Conservation (phyloP, 768 basidiomycete genomes). For the Trametes elegans region DNA sequence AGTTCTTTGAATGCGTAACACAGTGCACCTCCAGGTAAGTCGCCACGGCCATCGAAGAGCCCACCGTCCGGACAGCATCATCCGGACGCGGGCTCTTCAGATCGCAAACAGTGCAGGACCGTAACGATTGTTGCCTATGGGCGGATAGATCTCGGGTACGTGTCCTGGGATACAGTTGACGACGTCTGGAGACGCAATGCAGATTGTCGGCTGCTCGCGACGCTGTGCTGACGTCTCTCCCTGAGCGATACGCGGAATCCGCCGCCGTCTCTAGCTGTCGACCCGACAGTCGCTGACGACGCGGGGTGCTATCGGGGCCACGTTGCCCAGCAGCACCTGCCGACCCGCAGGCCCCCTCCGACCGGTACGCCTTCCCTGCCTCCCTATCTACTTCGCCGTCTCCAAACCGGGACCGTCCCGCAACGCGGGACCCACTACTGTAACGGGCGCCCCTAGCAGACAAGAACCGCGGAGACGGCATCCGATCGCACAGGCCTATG, state of each 20-base stretch:
- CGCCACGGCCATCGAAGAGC: background rate
- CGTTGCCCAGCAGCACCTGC: background rate
- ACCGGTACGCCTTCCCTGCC: slow-evolving; percentile 5
- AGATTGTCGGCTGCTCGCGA: background rate
- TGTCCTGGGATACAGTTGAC: background rate
- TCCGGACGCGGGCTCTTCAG: too few species aligned
- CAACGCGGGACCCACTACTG: background rate
- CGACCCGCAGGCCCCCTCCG: background rate
- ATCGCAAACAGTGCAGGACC: too few species aligned
- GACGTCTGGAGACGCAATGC: background rate
- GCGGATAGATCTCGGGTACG: slow-evolving; percentile 4
- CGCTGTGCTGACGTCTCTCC: background rate
- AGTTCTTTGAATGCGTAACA: background rate
- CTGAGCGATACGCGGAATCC: background rate
- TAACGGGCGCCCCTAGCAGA: background rate
- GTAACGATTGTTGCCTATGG: too few species aligned
- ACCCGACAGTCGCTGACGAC: too few species aligned
- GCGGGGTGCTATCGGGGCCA: too few species aligned
- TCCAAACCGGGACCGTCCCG: too few species aligned
- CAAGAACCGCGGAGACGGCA: background rate
- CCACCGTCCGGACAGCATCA: background rate
- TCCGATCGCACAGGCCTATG: background rate
- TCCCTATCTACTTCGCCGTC: background rate
- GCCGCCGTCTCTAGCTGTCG: too few species aligned
- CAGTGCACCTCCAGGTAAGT: background rate